Conservation (phyloP, 305 asterid genomes). For the Caryopteris hybrid region DNA sequence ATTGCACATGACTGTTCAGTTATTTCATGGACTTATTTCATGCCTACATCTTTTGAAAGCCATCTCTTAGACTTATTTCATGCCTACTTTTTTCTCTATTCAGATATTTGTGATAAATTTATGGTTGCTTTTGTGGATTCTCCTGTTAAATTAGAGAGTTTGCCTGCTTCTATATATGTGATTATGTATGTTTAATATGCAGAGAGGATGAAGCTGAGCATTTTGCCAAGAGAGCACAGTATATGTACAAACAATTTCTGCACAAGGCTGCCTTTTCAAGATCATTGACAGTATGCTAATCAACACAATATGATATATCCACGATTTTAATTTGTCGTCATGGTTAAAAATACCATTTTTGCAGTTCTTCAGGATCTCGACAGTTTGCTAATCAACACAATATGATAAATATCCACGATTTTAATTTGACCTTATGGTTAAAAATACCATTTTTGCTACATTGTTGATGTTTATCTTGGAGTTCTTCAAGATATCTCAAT, state of each 20-base stretch:
- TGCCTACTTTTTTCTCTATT: background rate
- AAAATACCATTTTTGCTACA: too few relatives aligned
- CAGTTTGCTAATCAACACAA: conserved; percentile 35
- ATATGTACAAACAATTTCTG: conserved; percentile 56
- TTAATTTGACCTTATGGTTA: too few relatives aligned
- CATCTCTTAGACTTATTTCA: background rate
- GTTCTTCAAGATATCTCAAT: too few relatives aligned
- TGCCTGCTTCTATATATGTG: background rate
- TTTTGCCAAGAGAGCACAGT: conserved; percentile 65
- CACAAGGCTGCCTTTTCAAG: conserved; percentile 84
- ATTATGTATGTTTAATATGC: conserved; percentile 18
- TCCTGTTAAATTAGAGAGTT: too few relatives aligned
- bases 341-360: too few relatives aligned
- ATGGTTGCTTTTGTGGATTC: too few relatives aligned
- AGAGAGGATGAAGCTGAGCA: conserved; percentile 81
- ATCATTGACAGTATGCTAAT: conserved; percentile 67
- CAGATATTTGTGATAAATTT: too few relatives aligned
- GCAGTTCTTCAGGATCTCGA: too few relatives aligned
- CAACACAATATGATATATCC: background rate
- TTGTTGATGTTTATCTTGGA: too few relatives aligned
- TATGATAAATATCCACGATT: background rate
- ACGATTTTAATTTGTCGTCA: too few relatives aligned
- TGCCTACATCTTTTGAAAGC: background rate
- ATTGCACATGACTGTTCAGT: too few relatives aligned
- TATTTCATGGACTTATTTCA: too few relatives aligned